Base-by-base conservation (phyloP, 495 filamentous ascomycete species). In the Talaromyces trachyspermus region DNA sequence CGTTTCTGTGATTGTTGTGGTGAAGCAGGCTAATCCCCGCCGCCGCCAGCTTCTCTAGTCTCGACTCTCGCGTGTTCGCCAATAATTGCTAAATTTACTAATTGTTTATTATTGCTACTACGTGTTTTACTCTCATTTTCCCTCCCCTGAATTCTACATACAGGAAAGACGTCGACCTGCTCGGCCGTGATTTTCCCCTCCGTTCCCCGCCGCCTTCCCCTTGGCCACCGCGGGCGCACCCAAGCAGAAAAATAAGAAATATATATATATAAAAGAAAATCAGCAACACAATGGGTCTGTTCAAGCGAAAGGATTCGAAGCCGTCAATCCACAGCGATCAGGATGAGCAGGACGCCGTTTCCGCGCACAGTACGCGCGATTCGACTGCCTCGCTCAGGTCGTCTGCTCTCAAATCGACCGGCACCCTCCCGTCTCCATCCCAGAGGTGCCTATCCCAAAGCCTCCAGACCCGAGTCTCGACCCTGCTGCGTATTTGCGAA, bases 381-480 rank as follows among this genome's bases (percentile, higher is more conserved):
- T 77, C 68, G 37, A 80, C 75, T 58, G 74, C 71, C 18, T 77
- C 75, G 12, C 59, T 80, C 45, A 75, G 66, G 54, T 81, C 80
- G 4, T 74, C 77, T 44, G 68, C 63, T 10, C 65, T 65, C 57
- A 72, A 67, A 44, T 64, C 64, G 41, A 60, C 58, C 39, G 58
- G 62, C 4, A 55, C 49, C 49, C 59, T 69, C 69, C 65, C n/a
- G 71, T 70, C 12, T 68, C 70, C 40, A 71, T 79, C 52, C 74
- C 72, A 33, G 75, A 81, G 56, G 70, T 95, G 51, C 75, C 88
- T 42, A 78, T 96, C 19, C 87, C 92, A 42, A 84, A 77, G 60
- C 79, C 88, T 4, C 91, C 92, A 32, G 92, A 97, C 70, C 91
- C 92, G 55, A 77, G 79, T 41, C 72, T 94, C 52, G 91, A 98